These are phyloP conservation scores for Fraxinus dipetala DNA, from an alignment of 305 asterid genomes.

Conservation along the genomic window DNA sequence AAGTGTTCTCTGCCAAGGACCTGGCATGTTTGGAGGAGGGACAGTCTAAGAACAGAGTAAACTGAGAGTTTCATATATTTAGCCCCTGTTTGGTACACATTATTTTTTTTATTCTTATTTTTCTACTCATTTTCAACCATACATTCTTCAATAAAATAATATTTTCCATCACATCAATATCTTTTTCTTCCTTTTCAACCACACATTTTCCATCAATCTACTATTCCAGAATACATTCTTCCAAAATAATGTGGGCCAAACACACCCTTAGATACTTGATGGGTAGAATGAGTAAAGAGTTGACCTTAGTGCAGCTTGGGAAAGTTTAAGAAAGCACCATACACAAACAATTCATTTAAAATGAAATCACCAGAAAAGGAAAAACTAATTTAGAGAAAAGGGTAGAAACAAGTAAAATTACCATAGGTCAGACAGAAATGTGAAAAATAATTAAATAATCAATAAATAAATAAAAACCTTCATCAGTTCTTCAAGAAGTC, in stretches of 20 bases:
- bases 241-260: too few relatives aligned
- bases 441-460: neutral
- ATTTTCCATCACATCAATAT: too few relatives aligned
- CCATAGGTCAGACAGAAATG: slow-evolving; percentile 11
- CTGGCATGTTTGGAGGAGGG: neutral
- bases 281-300: neutral
- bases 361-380: neutral
- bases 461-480: slow-evolving; percentile 54
- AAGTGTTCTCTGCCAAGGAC: neutral
- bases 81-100: too few relatives aligned
- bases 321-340: neutral
- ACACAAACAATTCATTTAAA: slow-evolving; percentile 5
- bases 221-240: too few relatives aligned
- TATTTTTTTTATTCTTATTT: too few relatives aligned
- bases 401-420: neutral
- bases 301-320: neutral
- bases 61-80: neutral
- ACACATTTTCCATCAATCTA: too few relatives aligned
- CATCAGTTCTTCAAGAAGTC: slow-evolving; percentile 97
- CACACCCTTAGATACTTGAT: neutral
- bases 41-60: neutral
- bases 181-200: too few relatives aligned
- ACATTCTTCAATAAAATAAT: too few relatives aligned
- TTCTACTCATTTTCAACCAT: too few relatives aligned
- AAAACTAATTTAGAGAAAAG: neutral